A percentile compares a stretch with the other conserved stretches of the same genome.
Conservation (phyloP, 352 stramenopile species). For the Globisporangium heterothallicum region DNA sequence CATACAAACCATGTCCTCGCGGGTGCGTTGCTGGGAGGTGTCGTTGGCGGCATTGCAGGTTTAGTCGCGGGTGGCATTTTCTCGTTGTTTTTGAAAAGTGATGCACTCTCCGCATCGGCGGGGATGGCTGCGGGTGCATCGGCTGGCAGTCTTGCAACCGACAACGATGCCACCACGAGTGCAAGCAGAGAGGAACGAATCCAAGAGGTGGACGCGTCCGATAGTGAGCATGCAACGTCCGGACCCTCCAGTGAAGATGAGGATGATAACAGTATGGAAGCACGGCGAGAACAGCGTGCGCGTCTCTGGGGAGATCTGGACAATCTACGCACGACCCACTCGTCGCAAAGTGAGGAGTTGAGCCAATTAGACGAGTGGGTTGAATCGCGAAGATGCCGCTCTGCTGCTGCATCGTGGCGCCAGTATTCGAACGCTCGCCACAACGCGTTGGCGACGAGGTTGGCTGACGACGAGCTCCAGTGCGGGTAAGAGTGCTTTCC, state of each 20-base stretch:
- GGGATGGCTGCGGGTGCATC: conserved; percentile 12
- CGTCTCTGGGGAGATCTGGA: conserved; percentile 36
- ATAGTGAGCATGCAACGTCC: neutral
- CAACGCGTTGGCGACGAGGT: conserved; percentile 34
- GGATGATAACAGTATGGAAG: conserved; percentile 5
- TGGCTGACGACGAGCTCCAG: conserved; percentile 61
- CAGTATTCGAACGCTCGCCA: conserved; percentile 51
- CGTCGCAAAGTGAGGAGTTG: conserved; percentile 30
- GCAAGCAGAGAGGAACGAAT: conserved; percentile 9
- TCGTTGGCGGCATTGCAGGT: conserved; percentile 49
- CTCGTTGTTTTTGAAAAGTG: conserved; percentile 57
- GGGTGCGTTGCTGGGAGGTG: conserved; percentile 50
- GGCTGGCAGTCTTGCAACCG: neutral
- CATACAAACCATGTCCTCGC: conserved; percentile 59
- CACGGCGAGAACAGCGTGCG: conserved; percentile 23
- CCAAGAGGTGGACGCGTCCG: conserved; percentile 6
- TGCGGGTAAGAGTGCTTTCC: conserved; percentile 28
- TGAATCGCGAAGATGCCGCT: conserved; percentile 25
- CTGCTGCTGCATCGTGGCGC: conserved; percentile 26
- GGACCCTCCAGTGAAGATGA: conserved; percentile 1
- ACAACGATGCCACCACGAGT: conserved; percentile 7
- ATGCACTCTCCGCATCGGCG: conserved; percentile 42
- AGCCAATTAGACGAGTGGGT: conserved; percentile 45
- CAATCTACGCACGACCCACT: conserved; percentile 1
- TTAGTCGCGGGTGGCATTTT: conserved; percentile 54